Percentiles rank a stretch among this genome's conserved stretches.
Evolutionary conservation across 1,139 yeast genomes (phyloP).

Genomic region (Kluyveromyces marxianus): DNA sequence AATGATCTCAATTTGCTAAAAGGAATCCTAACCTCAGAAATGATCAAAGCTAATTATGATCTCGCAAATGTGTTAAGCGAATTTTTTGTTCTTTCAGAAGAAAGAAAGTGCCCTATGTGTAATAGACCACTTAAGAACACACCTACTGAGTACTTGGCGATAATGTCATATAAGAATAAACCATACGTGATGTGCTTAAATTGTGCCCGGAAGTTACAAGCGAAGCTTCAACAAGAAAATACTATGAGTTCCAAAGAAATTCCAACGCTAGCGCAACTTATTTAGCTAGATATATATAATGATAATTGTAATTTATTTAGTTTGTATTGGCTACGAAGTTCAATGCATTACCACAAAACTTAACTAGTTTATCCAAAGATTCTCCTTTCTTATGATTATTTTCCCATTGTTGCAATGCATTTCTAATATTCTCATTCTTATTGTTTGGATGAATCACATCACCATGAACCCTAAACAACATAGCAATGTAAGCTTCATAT

Average conservation of each 20-base stretch:
- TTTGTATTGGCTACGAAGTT: constrained; percentile 40
- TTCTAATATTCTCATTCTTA: constrained; percentile 35
- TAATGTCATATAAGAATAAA: constrained; percentile 16
- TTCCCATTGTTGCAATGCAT: constrained; percentile 46
- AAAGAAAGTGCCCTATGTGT: constrained; percentile 24
- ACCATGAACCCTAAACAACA: constrained; percentile 72
- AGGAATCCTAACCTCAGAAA: constrained; percentile 21
- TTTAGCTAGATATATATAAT: not conserved
- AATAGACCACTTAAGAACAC: constrained; percentile 15
- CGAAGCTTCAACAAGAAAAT: constrained; percentile 7
- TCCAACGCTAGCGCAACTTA: constrained; percentile 1
- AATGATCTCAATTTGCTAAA: constrained; percentile 16
- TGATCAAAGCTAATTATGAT: constrained; percentile 15
- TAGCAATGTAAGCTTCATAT: constrained; percentile 62
- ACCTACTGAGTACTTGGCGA: constrained; percentile 18
- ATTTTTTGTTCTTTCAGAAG: constrained; percentile 17
- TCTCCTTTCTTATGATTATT: constrained; percentile 39
- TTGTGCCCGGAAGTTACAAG: constrained; percentile 20
- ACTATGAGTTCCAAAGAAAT: not conserved
- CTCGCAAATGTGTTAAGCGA: constrained; percentile 15
- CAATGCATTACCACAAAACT: constrained; percentile 80
- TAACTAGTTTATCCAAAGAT: constrained; percentile 59
- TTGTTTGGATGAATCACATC: constrained; percentile 58
- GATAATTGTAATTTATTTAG: not conserved
- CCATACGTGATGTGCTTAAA: constrained; percentile 19